Base-by-base conservation (phyloP, 352 stramenopile species). In the Globisporangium spinosum region DNA sequence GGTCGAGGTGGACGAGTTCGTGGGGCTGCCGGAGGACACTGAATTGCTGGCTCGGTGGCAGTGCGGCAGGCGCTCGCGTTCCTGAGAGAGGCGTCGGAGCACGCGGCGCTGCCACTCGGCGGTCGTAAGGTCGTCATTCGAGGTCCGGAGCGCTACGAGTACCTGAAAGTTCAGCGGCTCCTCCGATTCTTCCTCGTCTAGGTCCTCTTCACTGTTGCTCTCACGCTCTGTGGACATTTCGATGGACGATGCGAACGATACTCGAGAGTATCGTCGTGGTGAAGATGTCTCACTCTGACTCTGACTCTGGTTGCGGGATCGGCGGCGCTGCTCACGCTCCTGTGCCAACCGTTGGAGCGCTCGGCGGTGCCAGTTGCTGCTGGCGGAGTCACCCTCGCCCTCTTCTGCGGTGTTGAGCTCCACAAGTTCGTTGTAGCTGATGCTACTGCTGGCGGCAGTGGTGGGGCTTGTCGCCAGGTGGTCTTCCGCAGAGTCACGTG, bases 381-480 rank as follows among this genome's bases (percentile, higher is more conserved):
- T 56, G 60, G 69, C 54, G 29, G 29, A 32, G 38, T 71, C 69
- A 0, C 17, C 53, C 12, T 55, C 32, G 2, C 7, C 58, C 22
- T 76, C 64, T 58, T 75, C 70, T 9, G 61, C 57, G 45, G 63
- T 60, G 22, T 49, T n/a, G 43, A 85, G 59, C 20, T 79, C 29
- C 0, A 73, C 68, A n/a, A 90, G 74, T 56, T 88, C 58, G 12
- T 65, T 68, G 54, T 81, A 89, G 54, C 69, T 77, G 38, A 22
- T 72, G 20, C 35, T 35, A n/a, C 51, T 29, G 23, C 22, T 17
- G 23, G 29, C 29, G 4, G 29, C 4, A 32, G 10, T 17, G 51
- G 10, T 3, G 51, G 23, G 22, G 10, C 12, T 57, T 17, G 51
- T 20, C 3, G 51, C 9, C 43, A 22, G 1, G 2, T 22, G 17